Evolutionary conservation across 2,329 filamentous ascomycete species (phyloP).

Genomic region (Trichophyton mentagrophytes): DNA sequence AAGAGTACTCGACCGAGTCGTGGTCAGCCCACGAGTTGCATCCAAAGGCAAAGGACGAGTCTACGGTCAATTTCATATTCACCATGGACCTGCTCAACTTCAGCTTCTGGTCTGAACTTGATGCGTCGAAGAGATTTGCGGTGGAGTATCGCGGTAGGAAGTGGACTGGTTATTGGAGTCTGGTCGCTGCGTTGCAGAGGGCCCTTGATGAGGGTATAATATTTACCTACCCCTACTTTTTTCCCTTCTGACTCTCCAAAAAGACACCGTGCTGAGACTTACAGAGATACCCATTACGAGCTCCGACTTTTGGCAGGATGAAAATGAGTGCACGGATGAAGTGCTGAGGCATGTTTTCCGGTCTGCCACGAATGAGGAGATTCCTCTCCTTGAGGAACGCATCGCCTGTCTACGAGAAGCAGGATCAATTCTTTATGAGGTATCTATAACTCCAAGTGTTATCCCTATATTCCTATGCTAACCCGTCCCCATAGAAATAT

Average conservation of each 20-base stretch:
- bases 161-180: slow-evolving; percentile 93
- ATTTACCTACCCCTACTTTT: neutral
- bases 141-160: slow-evolving; percentile 66
- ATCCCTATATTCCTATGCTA: slow-evolving; percentile 2
- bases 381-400: slow-evolving; percentile 69
- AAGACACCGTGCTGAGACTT: slow-evolving; percentile 12
- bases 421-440: slow-evolving; percentile 64
- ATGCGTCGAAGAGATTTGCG: slow-evolving; percentile 58
- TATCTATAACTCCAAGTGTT: slow-evolving; percentile 25
- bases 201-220: slow-evolving; percentile 71
- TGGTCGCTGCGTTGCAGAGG: slow-evolving; percentile 75
- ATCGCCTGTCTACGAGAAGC: slow-evolving; percentile 71
- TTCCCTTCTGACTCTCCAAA: neutral
- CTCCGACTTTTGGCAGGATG: slow-evolving; percentile 71
- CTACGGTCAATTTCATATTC: slow-evolving; percentile 82
- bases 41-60: slow-evolving; percentile 66
- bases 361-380: slow-evolving; percentile 72
- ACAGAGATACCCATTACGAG: slow-evolving; percentile 76
- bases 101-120: slow-evolving; percentile 73
- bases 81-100: slow-evolving; percentile 96
- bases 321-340: slow-evolving; percentile 62
- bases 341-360: slow-evolving; percentile 67
- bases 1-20: slow-evolving; percentile 66
- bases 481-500: slow-evolving; percentile 48
- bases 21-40: slow-evolving; percentile 88